Evolutionary conservation across 306 rosid species (phyloP).

Genomic region (Echinosophora koreensis): DNA sequence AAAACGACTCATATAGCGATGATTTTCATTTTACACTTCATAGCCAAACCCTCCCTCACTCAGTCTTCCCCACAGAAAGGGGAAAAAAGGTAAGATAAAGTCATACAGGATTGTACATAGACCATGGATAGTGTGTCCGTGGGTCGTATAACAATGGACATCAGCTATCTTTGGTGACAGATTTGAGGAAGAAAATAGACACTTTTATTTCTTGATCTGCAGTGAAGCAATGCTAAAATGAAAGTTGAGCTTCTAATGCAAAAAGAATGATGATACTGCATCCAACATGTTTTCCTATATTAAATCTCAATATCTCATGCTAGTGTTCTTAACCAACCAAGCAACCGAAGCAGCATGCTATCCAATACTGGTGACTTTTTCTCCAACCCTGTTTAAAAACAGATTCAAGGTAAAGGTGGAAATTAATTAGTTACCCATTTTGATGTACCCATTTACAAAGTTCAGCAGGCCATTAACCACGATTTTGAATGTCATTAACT

Average conservation of each 20-base stretch:
- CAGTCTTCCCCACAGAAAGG: neutral
- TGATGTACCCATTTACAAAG: no score
- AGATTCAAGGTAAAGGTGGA: constrained; percentile 33
- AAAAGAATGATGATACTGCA: constrained; percentile 22
- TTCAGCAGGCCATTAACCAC: no score
- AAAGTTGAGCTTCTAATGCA: constrained; percentile 35
- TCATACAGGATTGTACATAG: neutral
- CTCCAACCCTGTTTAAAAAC: constrained; percentile 70
- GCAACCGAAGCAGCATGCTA: constrained; percentile 73
- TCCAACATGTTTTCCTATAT: constrained; percentile 16
- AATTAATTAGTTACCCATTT: no score
- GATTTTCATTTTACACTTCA: constrained; percentile 35
- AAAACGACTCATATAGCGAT: neutral
- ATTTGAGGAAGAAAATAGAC: neutral
- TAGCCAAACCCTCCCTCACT: neutral
- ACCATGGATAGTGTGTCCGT: neutral
- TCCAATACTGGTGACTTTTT: constrained; percentile 88
- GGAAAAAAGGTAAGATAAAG: neutral
- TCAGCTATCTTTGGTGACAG: neutral
- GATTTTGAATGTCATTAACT: no score
- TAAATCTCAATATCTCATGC: constrained; percentile 69
- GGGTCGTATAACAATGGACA: neutral
- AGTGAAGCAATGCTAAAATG: constrained; percentile 24
- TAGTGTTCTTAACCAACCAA: constrained; percentile 82
- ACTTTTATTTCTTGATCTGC: constrained; percentile 2